A percentile compares a stretch with the other conserved stretches of the same genome.
These are phyloP conservation scores for Trypanosoma vivax DNA, from an alignment of 208 protist genomes.

Conservation along the genomic window DNA sequence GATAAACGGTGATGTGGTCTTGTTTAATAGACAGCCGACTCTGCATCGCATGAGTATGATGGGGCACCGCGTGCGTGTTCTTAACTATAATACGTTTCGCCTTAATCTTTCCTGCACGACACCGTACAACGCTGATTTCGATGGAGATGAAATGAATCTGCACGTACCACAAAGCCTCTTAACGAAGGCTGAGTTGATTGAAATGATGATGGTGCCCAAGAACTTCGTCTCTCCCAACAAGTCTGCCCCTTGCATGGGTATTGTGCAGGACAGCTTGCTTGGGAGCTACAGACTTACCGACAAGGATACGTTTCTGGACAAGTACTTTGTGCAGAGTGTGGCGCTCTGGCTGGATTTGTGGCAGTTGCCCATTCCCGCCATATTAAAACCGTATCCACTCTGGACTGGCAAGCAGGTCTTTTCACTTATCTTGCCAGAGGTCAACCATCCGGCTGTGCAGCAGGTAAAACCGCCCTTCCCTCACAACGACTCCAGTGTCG, in stretches of 20 bases:
- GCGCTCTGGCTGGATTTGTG: conserved; percentile 95
- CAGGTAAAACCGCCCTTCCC: conserved; percentile 64
- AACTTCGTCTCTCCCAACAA: conserved; percentile 99
- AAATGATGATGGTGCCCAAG: conserved; percentile 99
- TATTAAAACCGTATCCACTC: conserved; percentile 95
- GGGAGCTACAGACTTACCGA: conserved; percentile 91
- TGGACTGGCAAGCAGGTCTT: conserved; percentile 99
- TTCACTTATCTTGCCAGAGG: conserved; percentile 94
- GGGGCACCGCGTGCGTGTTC: conserved; percentile 95
- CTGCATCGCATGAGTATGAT: conserved; percentile 99
- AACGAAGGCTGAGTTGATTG: conserved; percentile 94
- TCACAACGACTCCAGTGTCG: conserved; percentile 75
- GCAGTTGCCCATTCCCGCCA: conserved; percentile 96
- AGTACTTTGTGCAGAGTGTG: conserved; percentile 97
- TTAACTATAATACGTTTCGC: conserved; percentile 99
- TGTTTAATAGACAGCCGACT: conserved; percentile 99
- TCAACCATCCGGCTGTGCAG: conserved; percentile 80
- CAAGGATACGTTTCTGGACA: conserved; percentile 96
- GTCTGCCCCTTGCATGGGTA: conserved; percentile 98
- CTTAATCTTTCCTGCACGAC: conserved; percentile 98
- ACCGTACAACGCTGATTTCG: conserved; percentile 99
- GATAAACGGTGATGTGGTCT: conserved; percentile 97
- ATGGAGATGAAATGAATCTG: conserved; percentile 99
- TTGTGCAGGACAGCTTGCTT: conserved; percentile 99
- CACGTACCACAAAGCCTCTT: conserved; percentile 98